These are phyloP conservation scores for Venturia effusa DNA, from an alignment of 2,329 filamentous ascomycete genomes.

Conservation along the genomic window DNA sequence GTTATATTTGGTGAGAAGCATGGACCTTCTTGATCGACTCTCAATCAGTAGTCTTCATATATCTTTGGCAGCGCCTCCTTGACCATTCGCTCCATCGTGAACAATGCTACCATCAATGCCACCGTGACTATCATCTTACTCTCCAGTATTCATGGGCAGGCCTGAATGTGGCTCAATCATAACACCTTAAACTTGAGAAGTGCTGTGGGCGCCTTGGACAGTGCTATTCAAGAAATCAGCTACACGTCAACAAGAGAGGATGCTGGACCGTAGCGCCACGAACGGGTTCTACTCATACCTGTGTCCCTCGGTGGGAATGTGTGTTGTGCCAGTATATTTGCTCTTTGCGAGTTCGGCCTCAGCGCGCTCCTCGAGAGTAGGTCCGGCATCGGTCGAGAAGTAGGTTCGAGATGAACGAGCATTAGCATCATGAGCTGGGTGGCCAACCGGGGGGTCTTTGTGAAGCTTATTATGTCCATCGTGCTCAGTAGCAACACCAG, in stretches of 20 bases:
- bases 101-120: slow-evolving; percentile 26
- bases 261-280: no score
- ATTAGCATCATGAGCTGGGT: slow-evolving; percentile 13
- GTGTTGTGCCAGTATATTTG: neutral
- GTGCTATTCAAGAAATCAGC: neutral
- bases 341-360: neutral
- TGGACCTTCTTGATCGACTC: slow-evolving; percentile 20
- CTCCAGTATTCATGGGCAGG: slow-evolving; percentile 29
- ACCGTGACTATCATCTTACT: slow-evolving; percentile 26
- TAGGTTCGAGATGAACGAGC: neutral
- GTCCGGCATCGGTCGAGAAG: neutral
- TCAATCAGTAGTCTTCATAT: slow-evolving; percentile 15
- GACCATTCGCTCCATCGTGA: slow-evolving; percentile 16
- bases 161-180: slow-evolving; percentile 30
- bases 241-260: neutral
- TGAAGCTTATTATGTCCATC: slow-evolving; percentile 25
- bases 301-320: neutral
- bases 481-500: slow-evolving; percentile 15
- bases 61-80: neutral
- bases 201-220: neutral
- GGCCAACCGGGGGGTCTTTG: slow-evolving; percentile 29
- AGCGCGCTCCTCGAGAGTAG: neutral
- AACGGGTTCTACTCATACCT: no score
- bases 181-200: slow-evolving; percentile 15
- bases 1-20: slow-evolving; percentile 18